Base-by-base conservation (phyloP, 1,139 yeast species). In the Lodderomyces beijingensis region DNA sequence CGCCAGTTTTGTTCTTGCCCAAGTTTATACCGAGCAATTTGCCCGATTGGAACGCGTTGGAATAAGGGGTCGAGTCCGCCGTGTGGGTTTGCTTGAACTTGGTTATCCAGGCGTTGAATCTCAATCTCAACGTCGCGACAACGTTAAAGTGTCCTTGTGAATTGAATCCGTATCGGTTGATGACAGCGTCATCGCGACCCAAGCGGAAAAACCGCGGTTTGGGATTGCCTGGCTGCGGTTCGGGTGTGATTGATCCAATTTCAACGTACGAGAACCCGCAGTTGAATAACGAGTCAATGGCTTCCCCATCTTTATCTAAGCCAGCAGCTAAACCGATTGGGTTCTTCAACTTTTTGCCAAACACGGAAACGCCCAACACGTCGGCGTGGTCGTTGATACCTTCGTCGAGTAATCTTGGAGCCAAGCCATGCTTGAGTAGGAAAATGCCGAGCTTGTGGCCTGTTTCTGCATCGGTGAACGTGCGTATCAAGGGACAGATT, bases 271-370 rank as follows among this genome's bases (percentile, higher is more conserved):
- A 77, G 49, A 89, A 89, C 2, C 98, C 98, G 36, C 74, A 54
- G 45, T 79, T 72, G 48, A 81, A 79, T 39, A 89, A 66, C 0
- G 89, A 64, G 46, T 89, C 96, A 46, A 91, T 79, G n/a, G 88
- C 95, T 51, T 87, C 95, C 33, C 88, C 98, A 49, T 89, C 84
- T 58, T 89, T 89, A 56, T 89, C 98, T 43, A 89, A 72, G 9
- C 98, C 98, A 21, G 98, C 97, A 31, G 97, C 97, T 47, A 89
- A 70, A 5, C 97, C 97, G 37, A 89, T 65, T 14, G 97, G 97
- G 36, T 80, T 80, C 19, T 72, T 67, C 50, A 89, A 60, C 33
- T 65, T 70, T 20, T 59, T 59, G 5, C 87, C 88, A 53, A 84
- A 83, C 1, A 79, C 82, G 27, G 71, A 54, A 11, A 80, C 87